These are phyloP conservation scores for Alopecurus myosuroides DNA, from an alignment of 176 grass and related monocot genomes.

Conservation along the genomic window DNA sequence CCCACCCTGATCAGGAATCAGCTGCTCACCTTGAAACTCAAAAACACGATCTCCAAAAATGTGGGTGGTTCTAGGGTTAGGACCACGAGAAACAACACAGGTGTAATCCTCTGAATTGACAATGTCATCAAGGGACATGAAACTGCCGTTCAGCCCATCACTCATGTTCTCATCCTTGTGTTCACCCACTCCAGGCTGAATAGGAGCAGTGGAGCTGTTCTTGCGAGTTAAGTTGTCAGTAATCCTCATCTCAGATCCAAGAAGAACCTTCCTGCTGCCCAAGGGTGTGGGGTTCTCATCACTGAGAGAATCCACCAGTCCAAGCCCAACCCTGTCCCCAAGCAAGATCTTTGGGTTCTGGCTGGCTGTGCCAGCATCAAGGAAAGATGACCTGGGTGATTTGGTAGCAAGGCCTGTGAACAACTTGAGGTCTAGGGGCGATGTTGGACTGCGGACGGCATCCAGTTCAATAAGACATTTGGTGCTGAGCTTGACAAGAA, in stretches of 20 bases:
- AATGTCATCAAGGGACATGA: constrained; percentile 59
- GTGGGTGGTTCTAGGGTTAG: constrained; percentile 54
- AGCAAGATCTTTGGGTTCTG: constrained; percentile 53
- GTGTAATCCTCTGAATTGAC: constrained; percentile 64
- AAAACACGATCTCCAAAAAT: constrained; percentile 52
- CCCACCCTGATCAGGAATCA: constrained; percentile 22
- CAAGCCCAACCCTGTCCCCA: constrained; percentile 58
- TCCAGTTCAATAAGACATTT: constrained; percentile 58
- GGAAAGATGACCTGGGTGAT: constrained; percentile 49
- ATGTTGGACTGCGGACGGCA: constrained; percentile 55
- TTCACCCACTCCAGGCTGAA: constrained; percentile 18
- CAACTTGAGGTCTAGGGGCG: constrained; percentile 61
- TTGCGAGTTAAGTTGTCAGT: constrained; percentile 39
- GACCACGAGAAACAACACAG: constrained; percentile 50
- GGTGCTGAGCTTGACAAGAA: constrained; percentile 52
- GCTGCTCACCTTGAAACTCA: constrained; percentile 39
- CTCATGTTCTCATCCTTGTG: constrained; percentile 43
- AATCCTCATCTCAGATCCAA: constrained; percentile 56
- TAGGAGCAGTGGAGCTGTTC: constrained; percentile 45
- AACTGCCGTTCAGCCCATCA: constrained; percentile 38
- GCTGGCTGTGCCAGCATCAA: background rate
- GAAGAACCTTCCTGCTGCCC: constrained; percentile 50
- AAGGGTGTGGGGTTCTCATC: constrained; percentile 35
- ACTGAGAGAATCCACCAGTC: constrained; percentile 45
- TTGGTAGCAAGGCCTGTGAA: constrained; percentile 49